These are phyloP conservation scores for Fusarium begoniae DNA, from an alignment of 2,329 filamentous ascomycete genomes.

Conservation along the genomic window DNA sequence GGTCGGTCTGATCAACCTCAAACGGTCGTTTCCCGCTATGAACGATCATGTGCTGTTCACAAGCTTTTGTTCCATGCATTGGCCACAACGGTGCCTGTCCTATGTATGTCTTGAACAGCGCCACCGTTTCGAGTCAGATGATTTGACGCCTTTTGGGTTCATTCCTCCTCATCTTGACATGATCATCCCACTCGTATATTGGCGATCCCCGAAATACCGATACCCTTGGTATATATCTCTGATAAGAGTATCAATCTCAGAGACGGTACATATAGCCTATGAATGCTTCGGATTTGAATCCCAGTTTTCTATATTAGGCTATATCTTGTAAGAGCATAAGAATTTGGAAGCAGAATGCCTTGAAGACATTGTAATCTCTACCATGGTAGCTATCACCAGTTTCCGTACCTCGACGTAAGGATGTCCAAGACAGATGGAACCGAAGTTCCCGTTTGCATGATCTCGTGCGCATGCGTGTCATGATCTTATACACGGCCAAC, in stretches of 20 bases:
- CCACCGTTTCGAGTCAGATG: constrained; percentile 34
- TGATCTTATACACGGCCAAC: constrained; percentile 15
- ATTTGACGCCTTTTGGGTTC: constrained; percentile 13
- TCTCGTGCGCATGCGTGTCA: constrained; percentile 33
- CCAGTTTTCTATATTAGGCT: not conserved
- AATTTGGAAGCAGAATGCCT: not conserved
- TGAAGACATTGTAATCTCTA: not conserved
- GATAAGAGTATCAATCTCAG: not conserved
- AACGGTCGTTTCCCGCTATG: constrained; percentile 11
- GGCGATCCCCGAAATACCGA: constrained; percentile 11
- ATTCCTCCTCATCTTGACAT: constrained; percentile 4
- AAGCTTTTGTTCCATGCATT: constrained; percentile 18
- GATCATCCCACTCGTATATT: constrained; percentile 12
- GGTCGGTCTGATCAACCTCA: constrained; percentile 8
- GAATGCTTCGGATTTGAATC: not conserved
- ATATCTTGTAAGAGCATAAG: not conserved
- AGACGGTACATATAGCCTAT: not conserved
- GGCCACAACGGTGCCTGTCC: constrained; percentile 16
- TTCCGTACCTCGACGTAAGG: not conserved
- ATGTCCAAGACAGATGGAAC: not conserved
- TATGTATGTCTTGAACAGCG: constrained; percentile 14
- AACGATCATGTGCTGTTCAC: constrained; percentile 31
- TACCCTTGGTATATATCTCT: not conserved
- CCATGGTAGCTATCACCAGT: not conserved
- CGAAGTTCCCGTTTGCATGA: constrained; percentile 24